Base-by-base conservation (phyloP, 768 basidiomycete genomes). In the Tulasnella sp. region DNA sequence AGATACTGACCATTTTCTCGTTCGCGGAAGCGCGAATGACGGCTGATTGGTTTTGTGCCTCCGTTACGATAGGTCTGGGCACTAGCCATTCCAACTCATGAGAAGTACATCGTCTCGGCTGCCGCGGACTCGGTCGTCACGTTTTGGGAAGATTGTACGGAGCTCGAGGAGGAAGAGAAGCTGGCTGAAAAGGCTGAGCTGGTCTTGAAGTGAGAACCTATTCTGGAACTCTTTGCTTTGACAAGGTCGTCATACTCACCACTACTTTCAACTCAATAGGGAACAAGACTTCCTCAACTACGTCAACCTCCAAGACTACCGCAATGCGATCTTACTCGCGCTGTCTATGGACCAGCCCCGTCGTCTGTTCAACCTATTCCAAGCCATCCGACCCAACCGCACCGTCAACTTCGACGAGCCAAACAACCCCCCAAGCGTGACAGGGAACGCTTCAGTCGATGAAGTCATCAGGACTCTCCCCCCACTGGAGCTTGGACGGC, bases 211-310 rank as follows among this genome's bases (percentile, higher is more conserved):
- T 96, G 35, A 29, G 48, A 42, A 15, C 20, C 70, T 35, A 13
- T 32, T 71, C 40, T 7, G 23, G n/a, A 46, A 4, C 35, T 23
- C 40, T 5, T 69, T 16, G 18, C 40, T 29, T 35, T 20, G 5
- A 51, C 55, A 20, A 39, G 39, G 39, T 39, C 39, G 55, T 15
- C 1, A 20, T 44, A 44, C 40, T 46, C 40, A 32, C 10, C 42
- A 7, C 2, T 72, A n/a, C 26, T 37, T 42, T 61, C 1, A 9
- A 18, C 48, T 10, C n/a, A 23, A n/a, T 83, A 98, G 96, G 83
- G 95, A 98, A 83, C 98, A 99, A 88, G 95, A 98, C 82, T 96
- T 96, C 83, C 85, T 90, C 81, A 98, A 98, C 83, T 98, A 93
- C 82, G 85, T 99, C 77, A 87, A 91, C 16, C 85, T 98, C 81